phyloP scores from a whole-genome alignment of 2,329 filamentous ascomycete species.

The Fusarium sp. region DNA sequence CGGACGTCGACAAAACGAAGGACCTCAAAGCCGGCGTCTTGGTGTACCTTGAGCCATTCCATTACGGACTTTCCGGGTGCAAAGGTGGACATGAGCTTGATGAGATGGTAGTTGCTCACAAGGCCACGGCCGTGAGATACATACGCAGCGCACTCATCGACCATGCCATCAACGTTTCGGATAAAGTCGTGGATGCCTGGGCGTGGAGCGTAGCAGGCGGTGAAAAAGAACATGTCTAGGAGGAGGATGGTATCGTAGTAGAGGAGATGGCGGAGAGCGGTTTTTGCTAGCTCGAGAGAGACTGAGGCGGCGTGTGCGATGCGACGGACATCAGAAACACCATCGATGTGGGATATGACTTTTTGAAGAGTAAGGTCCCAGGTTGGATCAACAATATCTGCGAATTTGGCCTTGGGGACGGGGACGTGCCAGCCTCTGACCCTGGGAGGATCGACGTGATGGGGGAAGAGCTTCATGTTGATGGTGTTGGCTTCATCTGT shows the following conservation, averaged over 20 bases:
- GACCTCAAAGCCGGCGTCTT: slow-evolving; percentile 70
- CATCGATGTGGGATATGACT: slow-evolving; percentile 88
- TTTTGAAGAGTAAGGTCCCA: slow-evolving; percentile 83
- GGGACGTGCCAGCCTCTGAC: slow-evolving; percentile 93
- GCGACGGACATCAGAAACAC: slow-evolving; percentile 86
- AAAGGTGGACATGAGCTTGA: slow-evolving; percentile 87
- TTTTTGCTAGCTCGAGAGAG: slow-evolving; percentile 85
- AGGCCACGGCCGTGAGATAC: slow-evolving; percentile 66
- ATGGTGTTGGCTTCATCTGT: slow-evolving; percentile 91
- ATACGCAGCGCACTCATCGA: slow-evolving; percentile 89
- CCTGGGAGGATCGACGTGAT: slow-evolving; percentile 78
- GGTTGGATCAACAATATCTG: slow-evolving; percentile 71
- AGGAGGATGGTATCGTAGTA: slow-evolving; percentile 93
- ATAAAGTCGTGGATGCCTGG: slow-evolving; percentile 83
- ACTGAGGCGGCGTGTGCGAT: slow-evolving; percentile 89
- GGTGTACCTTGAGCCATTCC: slow-evolving; percentile 85
- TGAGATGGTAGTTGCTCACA: slow-evolving; percentile 71
- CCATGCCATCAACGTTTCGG: slow-evolving; percentile 75
- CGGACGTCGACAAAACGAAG: slow-evolving; percentile 85
- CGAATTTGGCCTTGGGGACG: slow-evolving; percentile 74
- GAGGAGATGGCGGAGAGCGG: slow-evolving; percentile 87
- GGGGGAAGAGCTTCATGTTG: slow-evolving; percentile 95
- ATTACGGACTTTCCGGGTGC: slow-evolving; percentile 84
- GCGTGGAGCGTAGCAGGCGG: slow-evolving; percentile 86
- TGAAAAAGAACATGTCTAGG: slow-evolving; percentile 95